A percentile compares a stretch with the other conserved stretches of the same genome.
phyloP scores from a whole-genome alignment of 352 stramenopile genomes.

The Thalassiosira oceanica region DNA sequence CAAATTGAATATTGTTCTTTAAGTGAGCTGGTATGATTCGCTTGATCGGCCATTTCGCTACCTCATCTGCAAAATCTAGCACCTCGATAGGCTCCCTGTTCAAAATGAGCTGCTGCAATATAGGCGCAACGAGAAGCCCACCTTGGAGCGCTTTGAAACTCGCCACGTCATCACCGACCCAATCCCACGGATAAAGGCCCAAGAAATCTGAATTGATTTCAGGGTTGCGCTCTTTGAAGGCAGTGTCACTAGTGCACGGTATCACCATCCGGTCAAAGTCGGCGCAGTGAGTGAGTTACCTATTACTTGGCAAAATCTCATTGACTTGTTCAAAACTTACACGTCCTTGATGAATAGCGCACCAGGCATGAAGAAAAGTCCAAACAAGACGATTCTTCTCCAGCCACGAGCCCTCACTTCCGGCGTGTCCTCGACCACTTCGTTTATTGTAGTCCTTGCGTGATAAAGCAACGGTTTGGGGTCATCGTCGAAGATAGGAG shows the following conservation, averaged over 20 bases:
- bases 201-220: too few relatives aligned
- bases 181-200: constrained; percentile 80
- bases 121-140: constrained; percentile 80
- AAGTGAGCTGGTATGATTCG: too few relatives aligned
- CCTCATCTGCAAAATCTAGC: too few relatives aligned
- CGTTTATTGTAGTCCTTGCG: constrained; percentile 68
- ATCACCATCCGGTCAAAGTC: too few relatives aligned
- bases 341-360: too few relatives aligned
- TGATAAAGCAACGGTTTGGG: constrained; percentile 78
- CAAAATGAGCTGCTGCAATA: constrained; percentile 83
- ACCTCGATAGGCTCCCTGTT: constrained; percentile 82
- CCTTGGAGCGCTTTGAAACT: constrained; percentile 67
- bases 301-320: too few relatives aligned
- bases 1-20: too few relatives aligned
- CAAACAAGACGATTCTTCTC: constrained; percentile 83
- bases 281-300: too few relatives aligned
- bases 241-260: too few relatives aligned
- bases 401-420: constrained; percentile 72
- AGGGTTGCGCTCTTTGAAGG: too few relatives aligned
- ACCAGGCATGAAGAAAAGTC: constrained; percentile 82
- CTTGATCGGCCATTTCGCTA: too few relatives aligned
- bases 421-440: constrained; percentile 61
- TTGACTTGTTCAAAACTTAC: too few relatives aligned
- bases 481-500: constrained; percentile 71
- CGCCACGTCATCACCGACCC: constrained; percentile 58